Base-by-base conservation (phyloP, 2,329 filamentous ascomycete species). In the Ophiostoma triangulosporum region DNA sequence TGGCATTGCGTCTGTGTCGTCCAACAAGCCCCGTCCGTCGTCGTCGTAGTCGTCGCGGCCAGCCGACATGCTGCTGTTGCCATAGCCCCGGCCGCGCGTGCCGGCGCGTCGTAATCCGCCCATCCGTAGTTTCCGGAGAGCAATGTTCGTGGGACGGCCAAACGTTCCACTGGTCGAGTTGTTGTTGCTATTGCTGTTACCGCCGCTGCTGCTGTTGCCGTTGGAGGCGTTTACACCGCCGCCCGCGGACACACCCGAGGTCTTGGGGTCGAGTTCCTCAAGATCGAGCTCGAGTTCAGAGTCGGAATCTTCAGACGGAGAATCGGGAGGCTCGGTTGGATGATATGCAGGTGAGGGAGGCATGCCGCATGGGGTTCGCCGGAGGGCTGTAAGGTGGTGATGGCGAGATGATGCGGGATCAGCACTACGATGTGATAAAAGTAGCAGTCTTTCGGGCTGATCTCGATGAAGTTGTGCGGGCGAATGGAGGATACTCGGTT, bases 281-380 rank as follows among this genome's bases (percentile, higher is more conserved):
- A 88, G 76, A 62, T 90, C 84, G 62, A 93, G 74, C 58, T 87
- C 83, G 61, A 84, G 78, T 65, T 91, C 85, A 57, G 83, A 87
- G 65, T 90, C 86, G 64, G 83, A 86, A 64, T 89, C 84, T 68
- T 81, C 73, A 62, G 72, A 68, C 57, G 76, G 75, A 56, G 77
- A 80, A 68, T 84, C 80, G 68, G 81, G 81, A 63, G 78, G 76
- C 66, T 83, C 76, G 63, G 77, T 70, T 61, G 70, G 68, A 63
- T 70, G 73, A 65, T 74, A 73, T 32, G 71, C 66, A 54, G 70
- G 70, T 71, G 72, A 69, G 63, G 73, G 67, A 75, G 77, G 74
- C 78, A 81, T 79, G 66, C 74, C 75, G 74, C 67, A 66, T 67
- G 57, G 62, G 62, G 58, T 56, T 54, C 50, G 32, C 15, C 36